Evolutionary conservation across 2,329 filamentous ascomycete species (phyloP).

Genomic region (Xylariaceae sp.): DNA sequence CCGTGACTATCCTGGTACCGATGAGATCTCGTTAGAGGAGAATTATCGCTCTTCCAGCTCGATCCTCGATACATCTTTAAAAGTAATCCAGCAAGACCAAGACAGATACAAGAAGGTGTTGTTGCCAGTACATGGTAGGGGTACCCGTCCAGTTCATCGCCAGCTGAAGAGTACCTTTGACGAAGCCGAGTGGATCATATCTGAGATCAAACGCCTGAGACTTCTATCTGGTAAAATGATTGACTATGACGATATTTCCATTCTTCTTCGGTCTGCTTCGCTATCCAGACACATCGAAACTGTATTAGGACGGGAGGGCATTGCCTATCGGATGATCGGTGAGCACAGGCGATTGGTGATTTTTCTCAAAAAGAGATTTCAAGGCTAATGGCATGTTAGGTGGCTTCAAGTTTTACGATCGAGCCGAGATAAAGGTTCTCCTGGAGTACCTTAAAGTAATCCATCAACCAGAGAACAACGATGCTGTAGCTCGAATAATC

Average conservation of each 20-base stretch:
- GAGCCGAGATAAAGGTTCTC: slow-evolving; percentile 80
- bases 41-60: slow-evolving; percentile 90
- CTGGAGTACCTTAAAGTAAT: slow-evolving; percentile 86
- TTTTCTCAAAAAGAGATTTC: background rate
- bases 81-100: slow-evolving; percentile 86
- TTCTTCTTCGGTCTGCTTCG: slow-evolving; percentile 79
- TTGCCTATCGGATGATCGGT: slow-evolving; percentile 90
- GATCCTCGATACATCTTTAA: slow-evolving; percentile 75
- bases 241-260: slow-evolving; percentile 72
- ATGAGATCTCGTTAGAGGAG: slow-evolving; percentile 82
- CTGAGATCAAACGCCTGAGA: slow-evolving; percentile 70
- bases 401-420: slow-evolving; percentile 86
- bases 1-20: slow-evolving; percentile 68
- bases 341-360: slow-evolving; percentile 17
- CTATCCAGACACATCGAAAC: slow-evolving; percentile 84
- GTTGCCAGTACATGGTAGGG: slow-evolving; percentile 73
- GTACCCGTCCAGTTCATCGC: slow-evolving; percentile 76
- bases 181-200: slow-evolving; percentile 86
- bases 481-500: slow-evolving; percentile 77
- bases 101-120: slow-evolving; percentile 75
- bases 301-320: slow-evolving; percentile 71
- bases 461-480: slow-evolving; percentile 80
- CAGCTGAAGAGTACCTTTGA: slow-evolving; percentile 63
- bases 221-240: slow-evolving; percentile 71
- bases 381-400: slow-evolving; percentile 28